A percentile compares a stretch with the other conserved stretches of the same genome.
Evolutionary conservation across 371 early-diverging fungal species (phyloP).

Genomic region (Apophysomyces elegans): DNA sequence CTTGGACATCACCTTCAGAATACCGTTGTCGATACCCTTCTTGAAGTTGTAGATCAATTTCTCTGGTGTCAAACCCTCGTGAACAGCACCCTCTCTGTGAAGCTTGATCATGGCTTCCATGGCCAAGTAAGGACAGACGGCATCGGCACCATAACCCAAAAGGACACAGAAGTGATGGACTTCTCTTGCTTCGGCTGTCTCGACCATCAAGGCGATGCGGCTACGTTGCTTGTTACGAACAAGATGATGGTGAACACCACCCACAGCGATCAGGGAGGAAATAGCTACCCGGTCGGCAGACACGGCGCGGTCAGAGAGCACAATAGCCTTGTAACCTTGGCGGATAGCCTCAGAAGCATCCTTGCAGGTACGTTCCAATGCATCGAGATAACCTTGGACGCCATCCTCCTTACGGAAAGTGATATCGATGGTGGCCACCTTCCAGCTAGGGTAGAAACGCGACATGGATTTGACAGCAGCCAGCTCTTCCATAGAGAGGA

Average conservation of each 20-base stretch:
- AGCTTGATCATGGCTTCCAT: constrained; percentile 89
- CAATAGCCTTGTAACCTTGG: constrained; percentile 77
- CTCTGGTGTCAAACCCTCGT: constrained; percentile 44
- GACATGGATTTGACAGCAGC: constrained; percentile 76
- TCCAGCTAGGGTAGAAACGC: constrained; percentile 71
- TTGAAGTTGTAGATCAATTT: constrained; percentile 80
- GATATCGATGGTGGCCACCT: constrained; percentile 85
- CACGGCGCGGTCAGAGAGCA: constrained; percentile 83
- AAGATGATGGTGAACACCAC: constrained; percentile 94
- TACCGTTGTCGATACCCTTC: constrained; percentile 90
- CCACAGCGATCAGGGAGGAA: constrained; percentile 84
- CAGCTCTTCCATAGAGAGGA: constrained; percentile 83
- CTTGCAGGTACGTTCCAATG: constrained; percentile 84
- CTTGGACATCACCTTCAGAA: constrained; percentile 98
- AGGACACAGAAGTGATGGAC: constrained; percentile 96
- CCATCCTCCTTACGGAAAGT: constrained; percentile 83
- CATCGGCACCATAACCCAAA: constrained; percentile 97
- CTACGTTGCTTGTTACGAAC: constrained; percentile 88
- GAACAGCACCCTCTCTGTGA: constrained; percentile 79
- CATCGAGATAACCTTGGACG: constrained; percentile 71
- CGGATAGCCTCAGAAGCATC: constrained; percentile 81
- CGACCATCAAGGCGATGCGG: constrained; percentile 87
- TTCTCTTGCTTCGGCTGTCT: constrained; percentile 96
- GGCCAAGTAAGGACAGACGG: constrained; percentile 92
- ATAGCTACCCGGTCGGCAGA: constrained; percentile 77